Percentiles rank a stretch among this genome's conserved stretches.
Evolutionary conservation across 2,329 filamentous ascomycete genomes (phyloP).

Genomic region (Kalmusia sp.): DNA sequence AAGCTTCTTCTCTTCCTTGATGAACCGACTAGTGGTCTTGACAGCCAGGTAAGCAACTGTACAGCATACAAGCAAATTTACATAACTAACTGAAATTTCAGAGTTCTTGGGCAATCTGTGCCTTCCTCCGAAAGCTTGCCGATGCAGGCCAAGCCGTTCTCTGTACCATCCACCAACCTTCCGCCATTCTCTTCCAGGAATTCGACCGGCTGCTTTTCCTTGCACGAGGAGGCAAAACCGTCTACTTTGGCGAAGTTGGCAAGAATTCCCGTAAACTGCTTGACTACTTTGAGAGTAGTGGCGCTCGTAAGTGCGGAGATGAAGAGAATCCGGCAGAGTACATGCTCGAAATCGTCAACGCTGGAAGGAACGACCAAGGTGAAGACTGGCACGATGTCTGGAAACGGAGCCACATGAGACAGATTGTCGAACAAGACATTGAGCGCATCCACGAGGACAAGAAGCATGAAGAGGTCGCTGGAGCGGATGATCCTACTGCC

Average conservation of each 20-base stretch:
- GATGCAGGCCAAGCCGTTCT: slow-evolving; percentile 82
- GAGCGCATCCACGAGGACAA: slow-evolving; percentile 47
- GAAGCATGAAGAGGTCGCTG: slow-evolving; percentile 31
- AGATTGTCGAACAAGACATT: slow-evolving; percentile 45
- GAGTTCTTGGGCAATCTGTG: slow-evolving; percentile 67
- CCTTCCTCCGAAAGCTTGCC: slow-evolving; percentile 84
- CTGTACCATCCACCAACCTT: slow-evolving; percentile 94
- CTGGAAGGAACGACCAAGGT: slow-evolving; percentile 32
- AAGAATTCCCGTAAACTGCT: slow-evolving; percentile 70
- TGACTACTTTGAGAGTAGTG: slow-evolving; percentile 75
- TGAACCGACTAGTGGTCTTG: slow-evolving; percentile 82
- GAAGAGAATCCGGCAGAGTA: slow-evolving; percentile 80
- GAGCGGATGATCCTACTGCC: slow-evolving; percentile 48
- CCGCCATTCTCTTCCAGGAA: slow-evolving; percentile 87
- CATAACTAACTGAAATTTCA: slow-evolving; percentile 11
- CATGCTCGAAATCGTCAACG: slow-evolving; percentile 64
- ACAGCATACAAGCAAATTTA: neutral
- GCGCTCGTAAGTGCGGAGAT: slow-evolving; percentile 66
- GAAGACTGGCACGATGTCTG: slow-evolving; percentile 53
- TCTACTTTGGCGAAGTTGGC: slow-evolving; percentile 83
- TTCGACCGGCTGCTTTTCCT: slow-evolving; percentile 83
- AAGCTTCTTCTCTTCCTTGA: slow-evolving; percentile 50
- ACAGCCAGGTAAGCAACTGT: slow-evolving; percentile 47
- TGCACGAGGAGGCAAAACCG: slow-evolving; percentile 75
- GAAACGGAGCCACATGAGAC: slow-evolving; percentile 33